Conservation (phyloP, 1,139 yeast genomes). For the Protomyces lactucae-debilis region DNA sequence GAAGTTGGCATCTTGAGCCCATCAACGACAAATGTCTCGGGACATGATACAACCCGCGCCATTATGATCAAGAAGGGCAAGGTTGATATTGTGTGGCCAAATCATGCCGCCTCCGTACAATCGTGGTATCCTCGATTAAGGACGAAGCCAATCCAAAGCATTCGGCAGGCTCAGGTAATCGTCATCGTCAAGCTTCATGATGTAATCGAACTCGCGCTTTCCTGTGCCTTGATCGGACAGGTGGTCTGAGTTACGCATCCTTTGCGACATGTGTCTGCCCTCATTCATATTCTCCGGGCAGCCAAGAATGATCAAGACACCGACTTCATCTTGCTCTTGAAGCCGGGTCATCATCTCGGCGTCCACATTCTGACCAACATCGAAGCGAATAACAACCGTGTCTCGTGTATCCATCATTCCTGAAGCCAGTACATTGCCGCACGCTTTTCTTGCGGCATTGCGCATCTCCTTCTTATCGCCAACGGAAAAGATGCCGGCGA, state of each 20-base stretch:
- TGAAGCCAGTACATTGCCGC: not conserved
- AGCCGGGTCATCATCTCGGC: too few relatives aligned
- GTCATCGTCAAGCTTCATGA: slow-evolving; percentile 19
- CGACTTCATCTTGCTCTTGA: not conserved
- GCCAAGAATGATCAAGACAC: slow-evolving; percentile 5
- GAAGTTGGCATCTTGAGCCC: too few relatives aligned
- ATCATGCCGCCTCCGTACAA: not conserved
- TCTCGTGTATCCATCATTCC: not conserved
- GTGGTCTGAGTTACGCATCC: not conserved
- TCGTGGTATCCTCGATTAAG: not conserved
- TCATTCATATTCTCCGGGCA: slow-evolving; percentile 13
- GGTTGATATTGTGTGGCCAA: too few relatives aligned
- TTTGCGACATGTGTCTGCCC: not conserved
- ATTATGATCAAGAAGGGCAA: too few relatives aligned
- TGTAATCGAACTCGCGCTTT: not conserved
- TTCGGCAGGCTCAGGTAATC: not conserved
- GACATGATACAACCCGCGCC: too few relatives aligned
- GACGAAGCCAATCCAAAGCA: not conserved
- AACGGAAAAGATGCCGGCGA: not conserved
- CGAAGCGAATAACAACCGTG: not conserved
- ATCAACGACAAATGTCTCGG: too few relatives aligned
- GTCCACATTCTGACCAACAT: not conserved
- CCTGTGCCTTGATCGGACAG: not conserved
- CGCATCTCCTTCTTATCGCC: not conserved
- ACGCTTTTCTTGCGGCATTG: not conserved